Evolutionary conservation across 1,284 basidiomycete species (phyloP).

Genomic region (Anthracocystis panici-leucophaei): DNA sequence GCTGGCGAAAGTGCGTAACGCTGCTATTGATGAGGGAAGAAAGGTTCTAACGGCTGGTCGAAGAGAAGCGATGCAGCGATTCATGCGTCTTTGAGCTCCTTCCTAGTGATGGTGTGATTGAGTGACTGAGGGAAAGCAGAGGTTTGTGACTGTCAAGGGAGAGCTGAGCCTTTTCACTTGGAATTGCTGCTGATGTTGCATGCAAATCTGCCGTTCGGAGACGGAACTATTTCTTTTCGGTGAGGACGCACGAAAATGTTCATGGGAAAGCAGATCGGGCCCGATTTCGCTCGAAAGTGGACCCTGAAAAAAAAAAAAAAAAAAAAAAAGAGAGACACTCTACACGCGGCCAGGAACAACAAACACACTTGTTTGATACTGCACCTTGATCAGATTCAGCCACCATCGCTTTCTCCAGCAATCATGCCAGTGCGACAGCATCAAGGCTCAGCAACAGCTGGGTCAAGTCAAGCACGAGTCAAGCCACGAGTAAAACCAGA

Average conservation of each 20-base stretch:
- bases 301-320: too few relatives aligned
- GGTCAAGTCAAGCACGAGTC: neutral
- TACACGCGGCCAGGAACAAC: too few relatives aligned
- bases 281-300: slow-evolving; percentile 1
- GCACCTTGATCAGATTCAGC: neutral
- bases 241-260: neutral
- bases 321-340: neutral
- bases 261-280: neutral
- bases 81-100: slow-evolving; percentile 2
- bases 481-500: slow-evolving; percentile 25
- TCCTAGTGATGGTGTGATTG: neutral
- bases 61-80: slow-evolving; percentile 10
- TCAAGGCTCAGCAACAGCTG: neutral
- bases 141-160: neutral
- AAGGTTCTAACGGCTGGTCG: slow-evolving; percentile 3
- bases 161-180: neutral
- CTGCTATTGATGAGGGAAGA: slow-evolving; percentile 5
- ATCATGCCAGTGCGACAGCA: slow-evolving; percentile 24
- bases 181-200: neutral
- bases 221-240: neutral
- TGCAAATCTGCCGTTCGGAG: neutral
- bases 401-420: neutral
- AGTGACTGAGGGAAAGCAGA: slow-evolving; percentile 1
- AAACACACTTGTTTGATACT: slow-evolving; percentile 5
- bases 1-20: slow-evolving; percentile 9